These are phyloP conservation scores for Vigna nakashimae DNA, from an alignment of 306 rosid species.

Conservation along the genomic window DNA sequence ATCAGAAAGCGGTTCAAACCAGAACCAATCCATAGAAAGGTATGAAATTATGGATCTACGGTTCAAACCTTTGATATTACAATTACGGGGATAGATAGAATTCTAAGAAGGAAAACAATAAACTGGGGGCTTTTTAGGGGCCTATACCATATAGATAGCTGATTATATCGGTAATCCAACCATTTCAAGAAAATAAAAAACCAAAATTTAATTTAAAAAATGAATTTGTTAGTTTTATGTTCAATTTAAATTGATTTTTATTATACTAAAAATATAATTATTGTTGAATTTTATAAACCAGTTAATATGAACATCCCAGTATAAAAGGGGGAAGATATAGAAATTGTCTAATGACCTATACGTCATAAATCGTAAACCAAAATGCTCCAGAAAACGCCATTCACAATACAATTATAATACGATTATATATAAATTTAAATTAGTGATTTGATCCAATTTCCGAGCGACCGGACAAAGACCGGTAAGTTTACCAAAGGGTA, in stretches of 20 bases:
- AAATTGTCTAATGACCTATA: neutral
- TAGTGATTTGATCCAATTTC: slow-evolving; percentile 3
- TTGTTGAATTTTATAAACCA: neutral
- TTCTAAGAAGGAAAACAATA: neutral
- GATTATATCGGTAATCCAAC: neutral
- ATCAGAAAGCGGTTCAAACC: neutral
- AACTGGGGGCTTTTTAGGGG: neutral
- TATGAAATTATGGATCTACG: neutral
- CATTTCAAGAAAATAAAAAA: neutral
- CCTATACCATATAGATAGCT: neutral
- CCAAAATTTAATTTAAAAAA: neutral
- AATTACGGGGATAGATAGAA: neutral
- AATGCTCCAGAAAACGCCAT: neutral
- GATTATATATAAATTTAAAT: slow-evolving; percentile 13
- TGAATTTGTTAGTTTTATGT: neutral
- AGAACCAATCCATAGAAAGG: neutral
- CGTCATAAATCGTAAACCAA: neutral
- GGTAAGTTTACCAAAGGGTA: slow-evolving; percentile 25
- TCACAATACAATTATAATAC: neutral
- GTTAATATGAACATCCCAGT: neutral
- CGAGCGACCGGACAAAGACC: slow-evolving; percentile 1
- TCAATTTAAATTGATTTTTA: neutral
- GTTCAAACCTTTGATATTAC: neutral
- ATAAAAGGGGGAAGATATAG: neutral
- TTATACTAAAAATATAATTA: neutral